Percentiles rank a stretch among this genome's conserved stretches.
Conservation (phyloP, 495 filamentous ascomycete species). For the Neurospora tetrasperma region DNA sequence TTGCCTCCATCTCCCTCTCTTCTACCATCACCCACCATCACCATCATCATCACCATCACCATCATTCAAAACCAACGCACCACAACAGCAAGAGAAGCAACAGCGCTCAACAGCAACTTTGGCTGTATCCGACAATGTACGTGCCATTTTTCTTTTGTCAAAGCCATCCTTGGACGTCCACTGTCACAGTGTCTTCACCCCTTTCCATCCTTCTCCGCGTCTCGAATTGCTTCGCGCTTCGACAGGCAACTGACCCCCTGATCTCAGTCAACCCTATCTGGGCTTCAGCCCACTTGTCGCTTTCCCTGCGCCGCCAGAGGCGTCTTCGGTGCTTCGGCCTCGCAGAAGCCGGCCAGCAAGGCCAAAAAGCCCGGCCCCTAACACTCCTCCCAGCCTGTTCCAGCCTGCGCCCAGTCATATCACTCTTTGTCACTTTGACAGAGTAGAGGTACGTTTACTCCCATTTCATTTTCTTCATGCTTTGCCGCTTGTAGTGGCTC, state of each 20-base stretch:
- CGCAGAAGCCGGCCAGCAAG: not conserved
- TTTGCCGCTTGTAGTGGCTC: not conserved
- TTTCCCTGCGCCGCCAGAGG: not conserved
- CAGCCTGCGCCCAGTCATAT: not conserved
- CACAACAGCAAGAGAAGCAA: not conserved
- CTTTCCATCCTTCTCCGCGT: not conserved
- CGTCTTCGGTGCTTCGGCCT: not conserved
- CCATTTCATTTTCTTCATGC: not conserved
- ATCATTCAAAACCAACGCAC: not conserved
- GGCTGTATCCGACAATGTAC: not conserved
- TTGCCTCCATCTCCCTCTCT: not conserved
- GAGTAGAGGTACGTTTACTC: not conserved
- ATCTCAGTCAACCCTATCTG: not conserved
- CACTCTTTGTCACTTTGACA: not conserved
- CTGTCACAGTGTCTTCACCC: not conserved
- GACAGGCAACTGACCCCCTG: not conserved
- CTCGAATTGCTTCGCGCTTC: not conserved
- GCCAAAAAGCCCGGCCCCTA: not conserved
- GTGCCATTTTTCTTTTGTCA: not conserved
- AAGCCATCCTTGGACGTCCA: not conserved
- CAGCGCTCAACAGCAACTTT: not conserved
- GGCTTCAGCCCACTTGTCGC: not conserved
- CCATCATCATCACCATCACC: not conserved
- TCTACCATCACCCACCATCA: too few species aligned
- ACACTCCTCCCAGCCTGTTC: not conserved